These are phyloP conservation scores for Verbascum thapsus DNA, from an alignment of 257 asterid species.

Conservation along the genomic window DNA sequence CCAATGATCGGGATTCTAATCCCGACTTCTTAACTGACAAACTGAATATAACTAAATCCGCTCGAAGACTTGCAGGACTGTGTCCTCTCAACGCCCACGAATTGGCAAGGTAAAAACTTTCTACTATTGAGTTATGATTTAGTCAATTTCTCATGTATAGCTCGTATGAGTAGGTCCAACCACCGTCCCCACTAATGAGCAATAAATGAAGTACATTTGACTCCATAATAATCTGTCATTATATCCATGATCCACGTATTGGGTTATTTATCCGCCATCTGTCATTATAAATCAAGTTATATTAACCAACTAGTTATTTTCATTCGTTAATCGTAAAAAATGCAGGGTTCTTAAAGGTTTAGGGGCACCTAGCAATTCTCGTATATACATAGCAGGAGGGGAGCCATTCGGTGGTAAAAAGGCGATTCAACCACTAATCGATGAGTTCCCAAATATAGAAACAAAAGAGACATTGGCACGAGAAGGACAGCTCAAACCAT, in stretches of 20 bases:
- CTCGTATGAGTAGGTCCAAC: too few species aligned
- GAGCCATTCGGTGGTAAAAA: slow-evolving; percentile 59
- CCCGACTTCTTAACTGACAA: slow-evolving; percentile 58
- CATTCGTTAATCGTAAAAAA: too few species aligned
- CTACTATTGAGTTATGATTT: too few species aligned
- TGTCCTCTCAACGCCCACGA: slow-evolving; percentile 65
- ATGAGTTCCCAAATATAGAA: slow-evolving; percentile 55
- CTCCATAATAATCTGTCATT: too few species aligned
- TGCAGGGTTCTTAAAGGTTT: slow-evolving; percentile 52
- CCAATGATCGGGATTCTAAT: slow-evolving; percentile 42
- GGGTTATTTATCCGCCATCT: too few species aligned
- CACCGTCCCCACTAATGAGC: too few species aligned
- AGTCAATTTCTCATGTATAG: too few species aligned
- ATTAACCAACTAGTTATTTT: too few species aligned
- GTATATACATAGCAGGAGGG: slow-evolving; percentile 59
- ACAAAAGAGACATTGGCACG: slow-evolving; percentile 46
- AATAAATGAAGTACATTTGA: too few species aligned
- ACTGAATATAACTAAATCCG: slow-evolving; percentile 44
- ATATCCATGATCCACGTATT: too few species aligned
- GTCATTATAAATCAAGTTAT: too few species aligned
- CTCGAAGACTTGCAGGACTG: slow-evolving; percentile 55
- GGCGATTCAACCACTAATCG: slow-evolving; percentile 46
- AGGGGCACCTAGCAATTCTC: slow-evolving; percentile 48
- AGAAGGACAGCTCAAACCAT: slow-evolving; percentile 62
- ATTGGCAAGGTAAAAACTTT: slow-evolving; percentile 47